Percentiles rank a stretch among this genome's conserved stretches.
Conservation (phyloP, 148 eudicot genomes). For the Polygonum maritimum region DNA sequence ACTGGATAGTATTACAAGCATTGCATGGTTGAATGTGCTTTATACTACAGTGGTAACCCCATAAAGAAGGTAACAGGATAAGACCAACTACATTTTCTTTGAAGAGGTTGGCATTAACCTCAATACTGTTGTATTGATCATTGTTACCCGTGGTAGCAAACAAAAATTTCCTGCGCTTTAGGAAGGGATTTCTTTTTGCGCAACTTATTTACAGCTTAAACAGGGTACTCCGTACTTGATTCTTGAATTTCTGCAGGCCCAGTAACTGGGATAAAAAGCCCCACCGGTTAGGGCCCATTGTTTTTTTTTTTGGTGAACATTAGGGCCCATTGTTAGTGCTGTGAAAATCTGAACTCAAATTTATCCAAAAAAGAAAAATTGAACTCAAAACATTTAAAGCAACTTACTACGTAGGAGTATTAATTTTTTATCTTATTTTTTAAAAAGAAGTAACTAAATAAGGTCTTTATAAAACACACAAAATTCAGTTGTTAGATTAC, state of each 20-base stretch:
- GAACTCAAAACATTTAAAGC: too few relatives aligned
- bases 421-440: too few relatives aligned
- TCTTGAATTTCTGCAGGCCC: background rate
- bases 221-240: background rate
- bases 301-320: too few relatives aligned
- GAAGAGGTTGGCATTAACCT: conserved; percentile 1
- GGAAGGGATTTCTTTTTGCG: background rate
- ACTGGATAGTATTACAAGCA: background rate
- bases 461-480: too few relatives aligned
- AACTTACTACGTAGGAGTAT: too few relatives aligned
- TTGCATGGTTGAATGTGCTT: background rate
- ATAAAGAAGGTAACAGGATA: background rate
- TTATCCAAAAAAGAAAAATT: too few relatives aligned
- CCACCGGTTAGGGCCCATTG: too few relatives aligned
- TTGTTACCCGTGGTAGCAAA: background rate
- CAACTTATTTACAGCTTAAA: background rate
- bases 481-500: too few relatives aligned
- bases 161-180: background rate
- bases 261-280: too few relatives aligned
- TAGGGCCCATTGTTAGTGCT: too few relatives aligned
- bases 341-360: too few relatives aligned
- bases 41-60: background rate
- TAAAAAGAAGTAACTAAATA: too few relatives aligned
- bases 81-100: background rate
- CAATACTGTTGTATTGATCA: background rate